A percentile compares a stretch with the other conserved stretches of the same genome.
Evolutionary conservation across 73 alveolate species (phyloP).

Genomic region (Uronychia binucleata): DNA sequence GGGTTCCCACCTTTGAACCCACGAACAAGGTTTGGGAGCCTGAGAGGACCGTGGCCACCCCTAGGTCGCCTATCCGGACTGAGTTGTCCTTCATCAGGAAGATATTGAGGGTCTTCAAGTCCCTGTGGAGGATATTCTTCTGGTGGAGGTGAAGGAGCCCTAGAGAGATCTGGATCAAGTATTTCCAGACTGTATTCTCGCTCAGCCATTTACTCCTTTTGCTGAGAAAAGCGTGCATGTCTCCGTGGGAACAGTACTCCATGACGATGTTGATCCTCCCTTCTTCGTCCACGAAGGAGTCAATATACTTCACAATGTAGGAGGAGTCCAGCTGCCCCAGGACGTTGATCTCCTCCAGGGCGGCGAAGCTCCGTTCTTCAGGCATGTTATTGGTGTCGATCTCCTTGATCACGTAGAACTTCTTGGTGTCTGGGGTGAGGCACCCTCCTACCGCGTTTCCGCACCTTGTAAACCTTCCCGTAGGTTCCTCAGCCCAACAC

Average conservation of each 20-base stretch:
- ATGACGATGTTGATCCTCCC: constrained; percentile 31
- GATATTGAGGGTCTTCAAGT: constrained; percentile 71
- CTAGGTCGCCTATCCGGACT: constrained; percentile 76
- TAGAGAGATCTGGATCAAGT: constrained; percentile 74
- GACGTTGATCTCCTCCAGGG: constrained; percentile 60
- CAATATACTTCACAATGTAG: constrained; percentile 47
- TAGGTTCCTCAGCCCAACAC: constrained; percentile 21
- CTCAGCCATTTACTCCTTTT: background rate
- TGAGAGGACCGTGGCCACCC: constrained; percentile 71
- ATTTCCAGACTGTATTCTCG: constrained; percentile 83
- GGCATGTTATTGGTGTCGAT: constrained; percentile 63
- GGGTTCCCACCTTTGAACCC: constrained; percentile 92
- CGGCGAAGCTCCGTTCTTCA: constrained; percentile 37
- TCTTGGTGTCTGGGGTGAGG: constrained; percentile 40
- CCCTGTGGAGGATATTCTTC: constrained; percentile 88
- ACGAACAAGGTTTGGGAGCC: constrained; percentile 78
- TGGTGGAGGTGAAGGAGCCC: constrained; percentile 88
- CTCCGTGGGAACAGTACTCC: constrained; percentile 59
- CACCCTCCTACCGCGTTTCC: background rate
- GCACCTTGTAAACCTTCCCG: constrained; percentile 26
- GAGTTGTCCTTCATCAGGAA: constrained; percentile 63
- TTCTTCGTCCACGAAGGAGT: constrained; percentile 44
- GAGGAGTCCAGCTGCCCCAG: constrained; percentile 45
- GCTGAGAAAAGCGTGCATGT: constrained; percentile 8
- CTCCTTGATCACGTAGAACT: constrained; percentile 74